Conservation (phyloP, 257 asterid genomes). For the Penstemon newberryi region DNA sequence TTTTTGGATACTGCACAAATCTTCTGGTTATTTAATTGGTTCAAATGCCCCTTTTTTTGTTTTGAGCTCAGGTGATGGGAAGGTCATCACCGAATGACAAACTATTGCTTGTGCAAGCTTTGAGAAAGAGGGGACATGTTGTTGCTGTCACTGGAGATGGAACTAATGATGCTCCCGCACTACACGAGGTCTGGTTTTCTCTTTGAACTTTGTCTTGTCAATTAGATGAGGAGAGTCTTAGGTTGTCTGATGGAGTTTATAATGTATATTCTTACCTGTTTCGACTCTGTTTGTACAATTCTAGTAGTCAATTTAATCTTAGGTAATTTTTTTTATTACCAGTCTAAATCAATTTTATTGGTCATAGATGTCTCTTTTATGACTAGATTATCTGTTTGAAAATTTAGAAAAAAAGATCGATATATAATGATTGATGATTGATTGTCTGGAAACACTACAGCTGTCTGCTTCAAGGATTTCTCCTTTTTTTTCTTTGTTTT, state of each 20-base stretch:
- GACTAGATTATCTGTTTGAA: background rate
- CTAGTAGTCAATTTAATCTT: background rate
- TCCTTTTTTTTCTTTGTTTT: background rate
- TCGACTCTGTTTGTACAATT: background rate
- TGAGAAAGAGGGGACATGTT: conserved; percentile 83
- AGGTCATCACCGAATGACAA: conserved; percentile 95
- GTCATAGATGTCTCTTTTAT: conserved; percentile 1
- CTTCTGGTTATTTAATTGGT: conserved; percentile 19
- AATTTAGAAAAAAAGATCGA: background rate
- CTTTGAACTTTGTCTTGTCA: conserved; percentile 11
- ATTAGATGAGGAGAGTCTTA: conserved; percentile 1
- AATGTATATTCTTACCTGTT: background rate
- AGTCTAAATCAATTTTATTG: background rate
- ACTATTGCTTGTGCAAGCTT: conserved; percentile 89
- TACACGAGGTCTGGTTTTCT: conserved; percentile 78
- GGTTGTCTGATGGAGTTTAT: background rate
- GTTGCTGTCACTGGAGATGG: conserved; percentile 99
- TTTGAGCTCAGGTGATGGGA: conserved; percentile 78
- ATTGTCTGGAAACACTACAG: too few relatives aligned
- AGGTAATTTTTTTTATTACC: background rate
- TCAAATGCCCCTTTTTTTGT: conserved; percentile 11
- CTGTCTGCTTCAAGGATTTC: conserved; percentile 7
- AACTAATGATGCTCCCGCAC: conserved; percentile 93
- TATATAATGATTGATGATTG: background rate
- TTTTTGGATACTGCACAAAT: conserved; percentile 7